Evolutionary conservation across 441 rosid genomes (phyloP).

Genomic region (Gossypium gossypioides): DNA sequence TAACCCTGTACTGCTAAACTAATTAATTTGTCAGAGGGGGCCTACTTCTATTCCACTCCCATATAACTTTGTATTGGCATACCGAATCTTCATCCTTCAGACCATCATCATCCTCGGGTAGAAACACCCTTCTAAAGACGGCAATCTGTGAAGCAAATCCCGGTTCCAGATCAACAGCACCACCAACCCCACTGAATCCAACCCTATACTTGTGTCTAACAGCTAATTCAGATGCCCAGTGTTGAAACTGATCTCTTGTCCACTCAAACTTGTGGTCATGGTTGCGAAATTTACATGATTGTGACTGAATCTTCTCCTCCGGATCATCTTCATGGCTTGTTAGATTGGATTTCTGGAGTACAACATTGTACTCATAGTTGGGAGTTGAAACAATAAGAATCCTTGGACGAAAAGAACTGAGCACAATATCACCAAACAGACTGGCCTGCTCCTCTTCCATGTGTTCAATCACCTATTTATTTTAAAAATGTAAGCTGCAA

Average conservation of each 20-base stretch:
- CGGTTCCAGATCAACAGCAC: slow-evolving; percentile 55
- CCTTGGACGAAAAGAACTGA: slow-evolving; percentile 54
- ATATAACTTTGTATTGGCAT: slow-evolving; percentile 39
- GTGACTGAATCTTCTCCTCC: slow-evolving; percentile 40
- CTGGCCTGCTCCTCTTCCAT: slow-evolving; percentile 91
- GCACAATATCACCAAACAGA: slow-evolving; percentile 56
- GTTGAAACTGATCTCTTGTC: slow-evolving; percentile 78
- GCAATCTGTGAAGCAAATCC: slow-evolving; percentile 95
- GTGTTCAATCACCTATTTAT: slow-evolving; percentile 82
- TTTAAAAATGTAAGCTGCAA: slow-evolving; percentile 3
- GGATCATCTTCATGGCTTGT: slow-evolving; percentile 50
- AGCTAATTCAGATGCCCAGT: slow-evolving; percentile 66
- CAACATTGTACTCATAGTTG: slow-evolving; percentile 77
- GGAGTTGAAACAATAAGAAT: slow-evolving; percentile 81
- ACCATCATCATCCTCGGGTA: slow-evolving; percentile 17
- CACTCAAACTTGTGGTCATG: slow-evolving; percentile 97
- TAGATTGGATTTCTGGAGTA: slow-evolving; percentile 50
- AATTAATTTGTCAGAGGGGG: neutral
- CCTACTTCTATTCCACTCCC: slow-evolving; percentile 52
- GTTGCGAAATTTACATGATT: slow-evolving; percentile 67
- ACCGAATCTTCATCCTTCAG: slow-evolving; percentile 4
- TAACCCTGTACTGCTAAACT: neutral
- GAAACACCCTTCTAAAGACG: slow-evolving; percentile 37
- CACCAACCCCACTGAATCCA: slow-evolving; percentile 86
- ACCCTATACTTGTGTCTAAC: slow-evolving; percentile 49